Base-by-base conservation (phyloP, 2,329 filamentous ascomycete species). In the Hypoxylon sp. region DNA sequence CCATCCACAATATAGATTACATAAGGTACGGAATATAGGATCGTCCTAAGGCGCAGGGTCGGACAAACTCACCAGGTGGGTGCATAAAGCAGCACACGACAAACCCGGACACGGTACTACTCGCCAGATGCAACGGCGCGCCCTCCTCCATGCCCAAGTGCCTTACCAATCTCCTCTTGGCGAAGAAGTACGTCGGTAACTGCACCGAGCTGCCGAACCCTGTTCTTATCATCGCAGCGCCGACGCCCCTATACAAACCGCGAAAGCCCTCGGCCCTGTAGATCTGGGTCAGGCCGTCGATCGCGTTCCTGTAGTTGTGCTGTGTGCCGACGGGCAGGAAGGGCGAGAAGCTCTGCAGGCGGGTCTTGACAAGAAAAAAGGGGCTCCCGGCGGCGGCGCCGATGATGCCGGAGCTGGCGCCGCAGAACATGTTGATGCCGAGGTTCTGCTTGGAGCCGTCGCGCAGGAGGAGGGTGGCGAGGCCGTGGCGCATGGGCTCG, bases 61-160 rank as follows among this genome's bases (percentile, higher is more conserved):
- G 24, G n/a, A 29, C 24, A 59, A 68, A 79, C 87, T 78, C 82
- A 94, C 92, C 92, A 77, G 96, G 96, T 59, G 96, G 96, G 78
- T 99, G 96, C 96, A 99, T 99, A 71, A 98, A 91, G 74, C 93
- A 93, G 83, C 96, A 99, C 17, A 99, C 96, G 11, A 97, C 96
- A 76, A 99, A 97, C 0, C 96, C 96, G 76, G 94, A 97, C 39
- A 89, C 90, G 3, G 95, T 91, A 75, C 94, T 97, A 80, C 94
- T 97, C 39, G 93, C 87, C 72, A 99, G 84, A 80, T 99, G 96
- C 76, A 99, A 83, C 48, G 92, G 91, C 39, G 94, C 92, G 1
- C 96, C 95, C 78, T 99, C 96, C 77, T 96, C 85, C 91, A 98
- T 94, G 50, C 91, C 94, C 59, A 95, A 81, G 78, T 98, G 94